These are phyloP conservation scores for Pythium guiyangense DNA, from an alignment of 352 stramenopile species.

Conservation along the genomic window DNA sequence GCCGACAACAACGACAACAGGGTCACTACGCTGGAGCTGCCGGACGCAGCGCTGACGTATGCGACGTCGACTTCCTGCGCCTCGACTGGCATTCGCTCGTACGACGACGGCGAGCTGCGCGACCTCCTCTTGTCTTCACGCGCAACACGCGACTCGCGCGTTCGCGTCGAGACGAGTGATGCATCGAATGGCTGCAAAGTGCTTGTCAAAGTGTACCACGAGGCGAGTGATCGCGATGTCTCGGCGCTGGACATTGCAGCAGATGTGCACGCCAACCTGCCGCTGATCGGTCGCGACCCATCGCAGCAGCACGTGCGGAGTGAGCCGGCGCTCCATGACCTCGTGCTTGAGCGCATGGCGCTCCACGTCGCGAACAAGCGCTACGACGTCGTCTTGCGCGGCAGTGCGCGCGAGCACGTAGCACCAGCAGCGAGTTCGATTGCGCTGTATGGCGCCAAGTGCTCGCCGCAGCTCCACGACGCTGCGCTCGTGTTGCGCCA, in stretches of 20 bases:
- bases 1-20: constrained; percentile 24
- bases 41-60: constrained; percentile 22
- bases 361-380: constrained; percentile 18
- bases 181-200: constrained; percentile 9
- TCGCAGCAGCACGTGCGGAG: constrained; percentile 8
- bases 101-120: constrained; percentile 8
- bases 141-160: background rate
- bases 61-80: constrained; percentile 15
- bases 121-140: constrained; percentile 8
- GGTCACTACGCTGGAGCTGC: constrained; percentile 13
- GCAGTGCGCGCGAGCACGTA: background rate
- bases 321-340: constrained; percentile 6
- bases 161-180: constrained; percentile 14
- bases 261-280: constrained; percentile 14
- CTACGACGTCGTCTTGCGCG: constrained; percentile 15
- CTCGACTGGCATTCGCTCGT: constrained; percentile 3
- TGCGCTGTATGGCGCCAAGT: constrained; percentile 15
- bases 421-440: constrained; percentile 11
- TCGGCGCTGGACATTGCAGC: constrained; percentile 13
- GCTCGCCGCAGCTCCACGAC: constrained; percentile 7
- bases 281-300: constrained; percentile 4
- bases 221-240: background rate
- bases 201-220: background rate
- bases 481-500: constrained; percentile 11
- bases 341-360: constrained; percentile 18